Evolutionary conservation across 805 yeast species (phyloP).

Genomic region (Nakazawaea pomicola): DNA sequence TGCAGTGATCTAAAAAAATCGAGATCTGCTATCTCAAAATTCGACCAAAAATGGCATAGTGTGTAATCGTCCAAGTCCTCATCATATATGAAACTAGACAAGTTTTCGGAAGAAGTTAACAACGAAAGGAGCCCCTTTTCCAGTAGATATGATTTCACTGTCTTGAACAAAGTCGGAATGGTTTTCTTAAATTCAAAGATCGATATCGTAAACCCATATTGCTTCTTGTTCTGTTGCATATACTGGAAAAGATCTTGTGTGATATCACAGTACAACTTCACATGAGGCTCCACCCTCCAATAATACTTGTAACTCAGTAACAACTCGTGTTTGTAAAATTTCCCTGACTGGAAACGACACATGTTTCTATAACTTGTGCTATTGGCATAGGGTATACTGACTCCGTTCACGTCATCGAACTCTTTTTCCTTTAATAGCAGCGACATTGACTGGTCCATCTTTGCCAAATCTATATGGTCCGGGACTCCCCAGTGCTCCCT

Average conservation of each 20-base stretch:
- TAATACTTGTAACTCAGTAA: constrained; percentile 57
- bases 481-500: constrained; percentile 70
- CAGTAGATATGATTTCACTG: constrained; percentile 3
- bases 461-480: constrained; percentile 44
- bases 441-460: constrained; percentile 37
- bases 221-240: constrained; percentile 47
- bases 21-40: constrained; percentile 69
- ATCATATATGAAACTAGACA: constrained; percentile 8
- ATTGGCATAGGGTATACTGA: constrained; percentile 26
- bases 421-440: constrained; percentile 28
- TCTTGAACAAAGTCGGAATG: constrained; percentile 35
- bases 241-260: constrained; percentile 56
- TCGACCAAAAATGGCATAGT: constrained; percentile 79
- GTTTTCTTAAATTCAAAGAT: constrained; percentile 62
- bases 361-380: constrained; percentile 39
- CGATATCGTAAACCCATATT: constrained; percentile 64
- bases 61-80: constrained; percentile 36
- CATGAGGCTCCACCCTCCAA: constrained; percentile 77
- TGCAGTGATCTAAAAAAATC: constrained; percentile 55
- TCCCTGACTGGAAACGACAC: constrained; percentile 43
- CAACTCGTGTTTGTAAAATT: constrained; percentile 55
- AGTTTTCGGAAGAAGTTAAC: background rate
- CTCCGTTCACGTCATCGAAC: constrained; percentile 6
- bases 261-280: constrained; percentile 54
- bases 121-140: background rate